Percentiles rank a stretch among this genome's conserved stretches.
Conservation (phyloP, 192 early-diverging fungal genomes). For the Dissophora ornata region DNA sequence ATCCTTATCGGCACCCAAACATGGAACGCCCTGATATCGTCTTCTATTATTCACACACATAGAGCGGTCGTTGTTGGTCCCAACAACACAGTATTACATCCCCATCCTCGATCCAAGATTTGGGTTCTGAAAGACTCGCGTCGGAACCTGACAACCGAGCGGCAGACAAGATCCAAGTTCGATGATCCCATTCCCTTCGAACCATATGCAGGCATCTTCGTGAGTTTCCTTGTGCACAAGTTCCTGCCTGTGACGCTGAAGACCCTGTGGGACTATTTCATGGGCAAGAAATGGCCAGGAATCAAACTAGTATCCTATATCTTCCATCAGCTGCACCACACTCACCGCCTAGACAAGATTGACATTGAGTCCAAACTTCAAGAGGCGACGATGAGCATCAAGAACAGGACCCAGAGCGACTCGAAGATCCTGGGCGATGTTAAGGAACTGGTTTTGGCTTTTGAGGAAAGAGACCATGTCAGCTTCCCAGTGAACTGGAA, state of each 20-base stretch:
- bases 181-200: constrained; percentile 3
- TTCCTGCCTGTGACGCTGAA: constrained; percentile 15
- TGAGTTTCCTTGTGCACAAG: constrained; percentile 3
- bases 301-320: background rate
- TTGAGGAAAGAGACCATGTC: constrained; percentile 9
- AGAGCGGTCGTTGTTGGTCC: constrained; percentile 14
- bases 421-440: constrained; percentile 19
- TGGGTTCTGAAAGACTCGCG: constrained; percentile 13
- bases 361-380: constrained; percentile 16
- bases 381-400: constrained; percentile 4
- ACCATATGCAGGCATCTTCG: constrained; percentile 9
- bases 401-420: constrained; percentile 11
- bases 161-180: constrained; percentile 17
- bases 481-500: constrained; percentile 15
- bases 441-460: constrained; percentile 6
- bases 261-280: constrained; percentile 8
- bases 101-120: constrained; percentile 4
- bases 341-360: background rate
- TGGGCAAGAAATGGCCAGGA: background rate
- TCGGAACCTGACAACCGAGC: constrained; percentile 3
- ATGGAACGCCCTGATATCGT: constrained; percentile 14
- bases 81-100: constrained; percentile 6
- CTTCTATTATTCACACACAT: constrained; percentile 6
- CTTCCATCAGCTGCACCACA: background rate
- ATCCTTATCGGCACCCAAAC: constrained; percentile 19